phyloP scores from a whole-genome alignment of 305 asterid species.

The Withania somnifera region DNA sequence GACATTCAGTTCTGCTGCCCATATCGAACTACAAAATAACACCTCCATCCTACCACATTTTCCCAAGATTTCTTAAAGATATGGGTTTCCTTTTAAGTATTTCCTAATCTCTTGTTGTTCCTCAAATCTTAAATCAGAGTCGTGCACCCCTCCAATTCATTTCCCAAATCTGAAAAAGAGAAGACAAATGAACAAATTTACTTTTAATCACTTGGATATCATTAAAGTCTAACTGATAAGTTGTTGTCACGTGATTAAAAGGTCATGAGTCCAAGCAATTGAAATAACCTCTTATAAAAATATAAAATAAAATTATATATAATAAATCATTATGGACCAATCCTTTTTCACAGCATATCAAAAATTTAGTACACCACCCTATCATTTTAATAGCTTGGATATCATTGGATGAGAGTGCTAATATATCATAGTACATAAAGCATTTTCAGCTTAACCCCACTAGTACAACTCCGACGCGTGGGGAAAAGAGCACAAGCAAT shows the following conservation, averaged over 20 bases:
- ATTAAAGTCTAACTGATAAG: too few species aligned
- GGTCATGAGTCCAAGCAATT: too few species aligned
- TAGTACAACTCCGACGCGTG: too few species aligned
- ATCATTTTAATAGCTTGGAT: too few species aligned
- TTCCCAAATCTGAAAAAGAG: not conserved
- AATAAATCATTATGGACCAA: too few species aligned
- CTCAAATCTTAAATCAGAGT: not conserved
- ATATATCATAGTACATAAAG: conserved; percentile 34
- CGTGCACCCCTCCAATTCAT: not conserved
- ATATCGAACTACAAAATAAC: not conserved
- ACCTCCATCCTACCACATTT: not conserved
- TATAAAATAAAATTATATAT: too few species aligned
- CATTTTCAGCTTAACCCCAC: conserved; percentile 23
- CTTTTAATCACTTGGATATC: not conserved
- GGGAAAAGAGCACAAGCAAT: not conserved
- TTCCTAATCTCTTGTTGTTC: not conserved
- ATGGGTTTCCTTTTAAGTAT: not conserved
- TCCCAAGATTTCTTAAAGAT: not conserved
- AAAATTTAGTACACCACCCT: too few species aligned
- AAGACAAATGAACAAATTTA: conserved; percentile 34
- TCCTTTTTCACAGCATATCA: too few species aligned
- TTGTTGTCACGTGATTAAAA: too few species aligned
- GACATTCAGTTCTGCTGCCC: not conserved
- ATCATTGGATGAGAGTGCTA: conserved; percentile 18
- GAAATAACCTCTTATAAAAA: too few species aligned